These are phyloP conservation scores for Starmerella potacharoeniae DNA, from an alignment of 805 yeast species.

Conservation along the genomic window DNA sequence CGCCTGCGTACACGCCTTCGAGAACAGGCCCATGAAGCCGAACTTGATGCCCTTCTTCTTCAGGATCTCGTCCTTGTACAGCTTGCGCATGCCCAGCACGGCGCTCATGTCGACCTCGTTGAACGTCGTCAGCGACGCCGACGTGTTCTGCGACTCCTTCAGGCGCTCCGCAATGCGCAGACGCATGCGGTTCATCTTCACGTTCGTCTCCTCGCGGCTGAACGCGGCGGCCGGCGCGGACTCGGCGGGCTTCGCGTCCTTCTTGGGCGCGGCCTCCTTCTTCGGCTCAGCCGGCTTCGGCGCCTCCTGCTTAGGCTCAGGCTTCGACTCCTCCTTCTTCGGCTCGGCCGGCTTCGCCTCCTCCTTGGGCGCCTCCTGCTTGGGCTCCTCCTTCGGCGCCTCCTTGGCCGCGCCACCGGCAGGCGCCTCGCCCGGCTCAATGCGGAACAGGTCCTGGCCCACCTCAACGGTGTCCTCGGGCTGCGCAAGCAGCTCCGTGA, in stretches of 20 bases:
- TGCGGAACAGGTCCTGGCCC: slow-evolving; percentile 81
- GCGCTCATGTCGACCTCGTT: slow-evolving; percentile 96
- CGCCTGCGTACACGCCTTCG: slow-evolving; percentile 86
- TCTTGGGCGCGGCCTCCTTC: slow-evolving; percentile 27
- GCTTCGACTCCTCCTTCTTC: slow-evolving; percentile 27
- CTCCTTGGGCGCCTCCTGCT: slow-evolving; percentile 29
- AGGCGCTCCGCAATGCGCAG: slow-evolving; percentile 96
- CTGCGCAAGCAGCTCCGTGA: slow-evolving; percentile 67
- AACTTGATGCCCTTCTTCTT: slow-evolving; percentile 88
- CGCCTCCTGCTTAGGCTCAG: slow-evolving; percentile 18
- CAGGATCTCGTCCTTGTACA: slow-evolving; percentile 91
- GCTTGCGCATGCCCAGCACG: slow-evolving; percentile 84
- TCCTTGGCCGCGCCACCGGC: slow-evolving; percentile 41
- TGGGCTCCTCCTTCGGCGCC: slow-evolving; percentile 21
- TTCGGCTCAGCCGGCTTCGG: slow-evolving; percentile 28
- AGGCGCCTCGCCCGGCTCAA: slow-evolving; percentile 63
- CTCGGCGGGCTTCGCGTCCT: slow-evolving; percentile 6
- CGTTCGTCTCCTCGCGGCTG: slow-evolving; percentile 77
- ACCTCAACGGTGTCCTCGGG: slow-evolving; percentile 92
- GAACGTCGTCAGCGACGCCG: slow-evolving; percentile 95
- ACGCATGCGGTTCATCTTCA: slow-evolving; percentile 99
- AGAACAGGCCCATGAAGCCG: slow-evolving; percentile 98
- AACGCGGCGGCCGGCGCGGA: slow-evolving; percentile 35
- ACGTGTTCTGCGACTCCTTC: slow-evolving; percentile 97
- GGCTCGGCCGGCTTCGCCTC: slow-evolving; percentile 28